Conservation (phyloP, 2,329 filamentous ascomycete species). For the Phyllosticta citribraziliensis region DNA sequence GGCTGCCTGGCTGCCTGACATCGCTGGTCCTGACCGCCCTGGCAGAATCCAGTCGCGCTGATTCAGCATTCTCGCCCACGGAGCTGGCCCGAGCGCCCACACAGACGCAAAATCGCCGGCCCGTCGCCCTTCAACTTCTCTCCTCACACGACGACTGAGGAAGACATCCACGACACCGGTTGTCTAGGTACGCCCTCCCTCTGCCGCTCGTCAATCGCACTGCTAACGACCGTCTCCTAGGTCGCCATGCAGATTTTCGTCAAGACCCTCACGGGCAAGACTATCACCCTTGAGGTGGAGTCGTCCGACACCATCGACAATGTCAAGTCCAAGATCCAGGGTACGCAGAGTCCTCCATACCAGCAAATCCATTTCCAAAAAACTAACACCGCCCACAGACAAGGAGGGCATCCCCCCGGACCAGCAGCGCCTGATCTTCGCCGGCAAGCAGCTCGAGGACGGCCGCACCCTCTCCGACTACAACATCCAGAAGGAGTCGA, state of each 20-base stretch:
- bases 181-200: slow-evolving; percentile 41
- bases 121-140: not conserved
- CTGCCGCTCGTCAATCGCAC: not conserved
- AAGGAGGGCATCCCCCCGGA: slow-evolving; percentile 99
- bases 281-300: slow-evolving; percentile 99
- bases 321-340: slow-evolving; percentile 95
- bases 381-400: slow-evolving; percentile 52
- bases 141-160: slow-evolving; percentile 43
- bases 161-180: slow-evolving; percentile 39
- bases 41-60: not conserved
- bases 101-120: slow-evolving; percentile 4
- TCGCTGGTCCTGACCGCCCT: not conserved
- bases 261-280: slow-evolving; percentile 88
- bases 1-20: not conserved
- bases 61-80: slow-evolving; percentile 4
- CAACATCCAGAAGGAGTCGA: slow-evolving; percentile 99
- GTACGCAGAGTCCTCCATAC: no score
- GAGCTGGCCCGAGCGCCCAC: not conserved
- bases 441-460: slow-evolving; percentile 99
- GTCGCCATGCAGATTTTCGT: slow-evolving; percentile 43
- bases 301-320: slow-evolving; percentile 99
- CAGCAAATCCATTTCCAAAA: no score
- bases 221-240: slow-evolving; percentile 15
- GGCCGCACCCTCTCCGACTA: slow-evolving; percentile 98
- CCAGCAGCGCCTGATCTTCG: slow-evolving; percentile 99